phyloP scores from a whole-genome alignment of 2,329 filamentous ascomycete genomes.

The Alternaria arbusti region DNA sequence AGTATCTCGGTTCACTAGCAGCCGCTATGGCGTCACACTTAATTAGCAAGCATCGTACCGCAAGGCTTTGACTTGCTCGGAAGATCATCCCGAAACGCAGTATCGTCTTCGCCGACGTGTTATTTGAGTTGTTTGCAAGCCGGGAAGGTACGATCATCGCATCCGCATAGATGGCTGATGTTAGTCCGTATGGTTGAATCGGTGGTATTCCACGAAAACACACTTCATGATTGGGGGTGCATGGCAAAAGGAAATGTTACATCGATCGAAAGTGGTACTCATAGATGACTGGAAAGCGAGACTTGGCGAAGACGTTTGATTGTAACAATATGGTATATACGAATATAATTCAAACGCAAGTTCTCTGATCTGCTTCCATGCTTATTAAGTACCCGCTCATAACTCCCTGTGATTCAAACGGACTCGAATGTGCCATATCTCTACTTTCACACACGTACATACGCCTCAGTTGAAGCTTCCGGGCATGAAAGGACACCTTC shows the following conservation, averaged over 20 bases:
- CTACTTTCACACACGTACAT: neutral
- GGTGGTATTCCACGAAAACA: neutral
- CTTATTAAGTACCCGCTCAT: neutral
- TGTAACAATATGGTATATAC: neutral
- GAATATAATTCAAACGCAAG: neutral
- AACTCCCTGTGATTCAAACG: neutral
- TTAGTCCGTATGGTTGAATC: neutral
- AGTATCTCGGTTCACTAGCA: neutral
- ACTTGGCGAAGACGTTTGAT: neutral
- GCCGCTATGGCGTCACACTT: neutral
- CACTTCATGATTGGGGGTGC: neutral
- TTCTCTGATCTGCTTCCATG: neutral
- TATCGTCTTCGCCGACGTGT: neutral
- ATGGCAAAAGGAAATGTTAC: neutral
- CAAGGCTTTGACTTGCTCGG: neutral
- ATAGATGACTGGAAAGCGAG: neutral
- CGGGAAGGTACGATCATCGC: neutral
- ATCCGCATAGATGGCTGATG: neutral
- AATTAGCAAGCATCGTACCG: neutral
- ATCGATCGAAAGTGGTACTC: neutral
- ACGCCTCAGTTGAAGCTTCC: neutral
- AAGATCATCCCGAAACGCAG: neutral
- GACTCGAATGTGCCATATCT: neutral
- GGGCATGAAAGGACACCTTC: slow-evolving; percentile 18
- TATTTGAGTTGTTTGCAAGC: neutral